Evolutionary conservation across 768 basidiomycete species (phyloP).

Genomic region (Naganishia onofrii): DNA sequence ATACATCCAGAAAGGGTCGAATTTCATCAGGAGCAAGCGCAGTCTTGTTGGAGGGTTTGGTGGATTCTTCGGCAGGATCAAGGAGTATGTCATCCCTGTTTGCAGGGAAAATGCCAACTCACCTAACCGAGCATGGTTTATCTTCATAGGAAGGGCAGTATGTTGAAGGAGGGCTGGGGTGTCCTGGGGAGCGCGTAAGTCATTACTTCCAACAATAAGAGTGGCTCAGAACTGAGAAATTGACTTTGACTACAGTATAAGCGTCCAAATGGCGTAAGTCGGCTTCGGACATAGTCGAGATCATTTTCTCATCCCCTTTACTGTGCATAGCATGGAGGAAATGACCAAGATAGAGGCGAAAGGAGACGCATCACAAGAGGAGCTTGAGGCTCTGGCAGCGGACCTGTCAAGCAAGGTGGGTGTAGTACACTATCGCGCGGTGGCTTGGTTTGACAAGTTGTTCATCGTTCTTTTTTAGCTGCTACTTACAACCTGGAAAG

Average conservation of each 20-base stretch:
- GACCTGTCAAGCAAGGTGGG: constrained; percentile 85
- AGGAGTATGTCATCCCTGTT: constrained; percentile 59
- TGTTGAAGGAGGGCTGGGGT: constrained; percentile 95
- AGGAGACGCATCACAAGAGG: constrained; percentile 82
- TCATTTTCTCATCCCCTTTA: background rate
- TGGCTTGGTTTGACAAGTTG: constrained; percentile 14
- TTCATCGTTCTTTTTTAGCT: constrained; percentile 57
- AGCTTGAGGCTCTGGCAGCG: constrained; percentile 79
- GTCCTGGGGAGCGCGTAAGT: constrained; percentile 92
- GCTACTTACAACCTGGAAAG: constrained; percentile 95
- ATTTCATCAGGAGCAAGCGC: constrained; percentile 83
- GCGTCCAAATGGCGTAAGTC: constrained; percentile 64
- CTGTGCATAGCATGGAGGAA: constrained; percentile 71
- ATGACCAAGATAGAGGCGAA: constrained; percentile 86
- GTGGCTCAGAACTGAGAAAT: background rate
- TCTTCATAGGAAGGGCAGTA: constrained; percentile 62
- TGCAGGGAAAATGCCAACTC: too few relatives aligned
- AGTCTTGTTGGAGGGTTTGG: constrained; percentile 84
- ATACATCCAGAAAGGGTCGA: constrained; percentile 89
- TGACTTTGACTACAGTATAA: constrained; percentile 56
- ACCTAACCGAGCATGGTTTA: background rate
- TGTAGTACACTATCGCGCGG: background rate
- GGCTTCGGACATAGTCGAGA: background rate
- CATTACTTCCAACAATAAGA: background rate
- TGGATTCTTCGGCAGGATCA: constrained; percentile 71